Conservation (phyloP, 345 rosid species). For the Excoecaria agallocha region DNA sequence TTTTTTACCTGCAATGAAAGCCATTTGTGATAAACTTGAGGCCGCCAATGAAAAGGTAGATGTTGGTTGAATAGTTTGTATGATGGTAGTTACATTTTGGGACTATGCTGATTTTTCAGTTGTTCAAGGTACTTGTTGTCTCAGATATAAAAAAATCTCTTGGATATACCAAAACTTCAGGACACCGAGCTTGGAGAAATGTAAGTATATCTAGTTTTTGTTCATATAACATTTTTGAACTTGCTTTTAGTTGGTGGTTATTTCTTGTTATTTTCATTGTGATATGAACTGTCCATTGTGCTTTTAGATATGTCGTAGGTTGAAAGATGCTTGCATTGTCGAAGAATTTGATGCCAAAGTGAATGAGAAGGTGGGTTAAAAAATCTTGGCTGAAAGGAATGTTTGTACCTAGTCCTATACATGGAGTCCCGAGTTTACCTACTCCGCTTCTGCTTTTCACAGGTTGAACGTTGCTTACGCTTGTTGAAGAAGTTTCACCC, state of each 20-base stretch:
- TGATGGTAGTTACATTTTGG: conserved; percentile 22
- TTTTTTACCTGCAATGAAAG: conserved; percentile 78
- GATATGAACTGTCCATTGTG: neutral
- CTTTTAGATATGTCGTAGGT: conserved; percentile 62
- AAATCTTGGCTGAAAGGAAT: neutral
- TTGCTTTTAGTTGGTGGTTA: neutral
- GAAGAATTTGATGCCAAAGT: conserved; percentile 77
- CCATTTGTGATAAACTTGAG: conserved; percentile 76
- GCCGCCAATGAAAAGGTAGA: conserved; percentile 72
- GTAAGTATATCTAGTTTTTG: conserved; percentile 33
- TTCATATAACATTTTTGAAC: neutral
- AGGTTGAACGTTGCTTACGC: conserved; percentile 68
- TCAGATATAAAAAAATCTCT: conserved; percentile 81
- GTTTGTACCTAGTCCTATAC: neutral
- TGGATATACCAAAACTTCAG: conserved; percentile 59
- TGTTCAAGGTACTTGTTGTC: conserved; percentile 75
- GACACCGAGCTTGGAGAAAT: conserved; percentile 84
- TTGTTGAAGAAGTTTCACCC: conserved; percentile 46
- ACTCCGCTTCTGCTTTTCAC: conserved; percentile 19
- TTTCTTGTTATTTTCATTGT: conserved; percentile 9
- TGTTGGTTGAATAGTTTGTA: conserved; percentile 16
- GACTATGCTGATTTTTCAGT: conserved; percentile 36
- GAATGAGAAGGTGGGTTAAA: conserved; percentile 58
- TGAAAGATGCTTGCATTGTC: conserved; percentile 69
- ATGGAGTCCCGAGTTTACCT: neutral